These are phyloP conservation scores for Penicillium atrosanguineum DNA, from an alignment of 495 filamentous ascomycete species.

Conservation along the genomic window DNA sequence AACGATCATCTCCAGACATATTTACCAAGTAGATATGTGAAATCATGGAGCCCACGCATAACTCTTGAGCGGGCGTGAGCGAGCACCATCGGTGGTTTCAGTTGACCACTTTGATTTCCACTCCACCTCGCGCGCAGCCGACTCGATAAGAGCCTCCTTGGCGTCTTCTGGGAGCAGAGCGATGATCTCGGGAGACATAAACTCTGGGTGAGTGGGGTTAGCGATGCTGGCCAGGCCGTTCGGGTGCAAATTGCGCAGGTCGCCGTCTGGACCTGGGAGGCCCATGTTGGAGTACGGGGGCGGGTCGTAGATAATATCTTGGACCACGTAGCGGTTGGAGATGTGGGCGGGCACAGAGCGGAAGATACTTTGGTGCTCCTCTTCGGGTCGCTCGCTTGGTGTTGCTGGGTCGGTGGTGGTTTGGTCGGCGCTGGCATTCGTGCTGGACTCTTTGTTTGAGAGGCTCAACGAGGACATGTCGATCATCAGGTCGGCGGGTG, in stretches of 20 bases:
- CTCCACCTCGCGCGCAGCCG: slow-evolving; percentile 55
- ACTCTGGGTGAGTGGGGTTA: slow-evolving; percentile 39
- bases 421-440: not conserved
- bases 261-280: slow-evolving; percentile 63
- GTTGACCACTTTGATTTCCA: slow-evolving; percentile 75
- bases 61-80: slow-evolving; percentile 50
- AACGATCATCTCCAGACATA: not conserved
- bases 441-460: slow-evolving; percentile 21
- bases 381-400: not conserved
- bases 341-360: slow-evolving; percentile 61
- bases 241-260: slow-evolving; percentile 56
- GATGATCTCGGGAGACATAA: slow-evolving; percentile 63
- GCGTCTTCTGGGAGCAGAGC: slow-evolving; percentile 70
- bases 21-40: not conserved
- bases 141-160: slow-evolving; percentile 63
- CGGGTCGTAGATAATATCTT: slow-evolving; percentile 65
- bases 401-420: slow-evolving; percentile 5
- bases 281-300: slow-evolving; percentile 58
- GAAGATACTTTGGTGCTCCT: slow-evolving; percentile 46
- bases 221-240: slow-evolving; percentile 59
- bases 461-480: slow-evolving; percentile 39
- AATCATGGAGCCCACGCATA: slow-evolving; percentile 46
- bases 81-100: slow-evolving; percentile 52
- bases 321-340: slow-evolving; percentile 70
- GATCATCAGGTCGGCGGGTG: slow-evolving; percentile 35